phyloP scores from a whole-genome alignment of 2,329 filamentous ascomycete genomes.

The Diaporthe eres region DNA sequence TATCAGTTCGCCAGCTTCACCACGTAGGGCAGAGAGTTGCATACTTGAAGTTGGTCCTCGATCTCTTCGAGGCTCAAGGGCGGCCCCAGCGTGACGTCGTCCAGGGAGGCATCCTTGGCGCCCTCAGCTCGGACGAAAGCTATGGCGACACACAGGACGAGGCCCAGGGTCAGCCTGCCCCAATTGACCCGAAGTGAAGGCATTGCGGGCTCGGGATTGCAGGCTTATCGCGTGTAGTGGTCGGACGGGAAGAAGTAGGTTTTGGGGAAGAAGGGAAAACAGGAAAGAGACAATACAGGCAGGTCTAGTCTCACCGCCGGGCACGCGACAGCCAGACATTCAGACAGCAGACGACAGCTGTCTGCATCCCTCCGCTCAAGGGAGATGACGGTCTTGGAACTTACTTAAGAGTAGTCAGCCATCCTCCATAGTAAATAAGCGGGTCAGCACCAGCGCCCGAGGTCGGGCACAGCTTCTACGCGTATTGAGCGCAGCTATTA shows the following conservation, averaged over 20 bases:
- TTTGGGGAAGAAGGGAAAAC: not conserved
- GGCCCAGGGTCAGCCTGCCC: constrained; percentile 38
- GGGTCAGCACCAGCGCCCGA: constrained; percentile 12
- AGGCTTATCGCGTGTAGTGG: not conserved
- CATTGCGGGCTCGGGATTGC: constrained; percentile 21
- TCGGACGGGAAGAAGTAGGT: not conserved
- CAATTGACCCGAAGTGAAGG: constrained; percentile 37
- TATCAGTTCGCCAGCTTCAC: constrained; percentile 1
- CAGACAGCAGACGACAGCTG: constrained; percentile 14
- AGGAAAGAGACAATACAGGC: not conserved
- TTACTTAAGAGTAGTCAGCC: constrained; percentile 4
- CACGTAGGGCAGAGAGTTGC: constrained; percentile 2
- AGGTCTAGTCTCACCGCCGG: not conserved
- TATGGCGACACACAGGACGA: constrained; percentile 40
- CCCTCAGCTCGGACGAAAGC: constrained; percentile 40
- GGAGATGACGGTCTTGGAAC: constrained; percentile 28
- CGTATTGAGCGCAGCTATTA: not conserved
- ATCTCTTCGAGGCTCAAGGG: constrained; percentile 74
- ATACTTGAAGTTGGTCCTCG: constrained; percentile 80
- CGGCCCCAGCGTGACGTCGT: constrained; percentile 33
- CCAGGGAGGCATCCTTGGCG: not conserved
- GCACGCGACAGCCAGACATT: constrained; percentile 10
- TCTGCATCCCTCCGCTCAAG: constrained; percentile 16
- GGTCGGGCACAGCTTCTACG: not conserved
- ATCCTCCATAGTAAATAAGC: constrained; percentile 22